Base-by-base conservation (phyloP, 345 rosid genomes). In the Melastoma malabathricum region DNA sequence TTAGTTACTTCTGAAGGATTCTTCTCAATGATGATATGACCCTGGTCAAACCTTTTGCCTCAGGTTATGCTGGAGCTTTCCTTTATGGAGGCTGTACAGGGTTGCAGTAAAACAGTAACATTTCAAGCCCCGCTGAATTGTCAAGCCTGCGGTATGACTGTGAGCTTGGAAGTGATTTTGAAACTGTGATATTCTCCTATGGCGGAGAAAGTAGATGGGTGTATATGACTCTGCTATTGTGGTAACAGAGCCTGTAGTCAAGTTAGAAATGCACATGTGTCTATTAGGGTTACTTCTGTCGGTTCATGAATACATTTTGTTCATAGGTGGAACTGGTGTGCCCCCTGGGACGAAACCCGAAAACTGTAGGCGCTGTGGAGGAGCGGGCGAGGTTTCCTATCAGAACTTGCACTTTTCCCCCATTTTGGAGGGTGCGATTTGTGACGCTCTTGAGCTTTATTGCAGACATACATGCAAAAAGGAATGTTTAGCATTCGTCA, bases 21-120 rank as follows among this genome's bases (percentile, higher is more conserved):
- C 14, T 53, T 1, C 2, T 54, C 18, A 2, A 20, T 53, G 25
- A 6, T 2, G 19, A 18, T 25, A 29, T 50, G 15, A 54, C 15
- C 59, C 22, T 41, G 48, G 66, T 23, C 51, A 34, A 53, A 46
- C 64, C 25, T 23, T 69, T 60, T 49, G 68, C 39, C 44, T 17
- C 58, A 92, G 99, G 86, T 78, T 69, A 54, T 83, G 20, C 43
- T 93, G 56, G 99, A 93, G 59, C 63, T 93, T 57, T 93, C 99
- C 48, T 93, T 93, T 73, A 93, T 93, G 99, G 99, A 93, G 81
- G 99, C 97, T 56, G 95, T 93, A 62, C 97, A 85, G 58, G 99
- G 99, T 62, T 88, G 97, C 72, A 64, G 72, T 63, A 93, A 88
- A 81, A 75, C 76, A 48, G 59, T 93, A 59, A 59, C 83, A 63